Percentiles rank a stretch among this genome's conserved stretches.
Evolutionary conservation across 2,329 filamentous ascomycete species (phyloP).

Genomic region (Fusarium tjaetaba): DNA sequence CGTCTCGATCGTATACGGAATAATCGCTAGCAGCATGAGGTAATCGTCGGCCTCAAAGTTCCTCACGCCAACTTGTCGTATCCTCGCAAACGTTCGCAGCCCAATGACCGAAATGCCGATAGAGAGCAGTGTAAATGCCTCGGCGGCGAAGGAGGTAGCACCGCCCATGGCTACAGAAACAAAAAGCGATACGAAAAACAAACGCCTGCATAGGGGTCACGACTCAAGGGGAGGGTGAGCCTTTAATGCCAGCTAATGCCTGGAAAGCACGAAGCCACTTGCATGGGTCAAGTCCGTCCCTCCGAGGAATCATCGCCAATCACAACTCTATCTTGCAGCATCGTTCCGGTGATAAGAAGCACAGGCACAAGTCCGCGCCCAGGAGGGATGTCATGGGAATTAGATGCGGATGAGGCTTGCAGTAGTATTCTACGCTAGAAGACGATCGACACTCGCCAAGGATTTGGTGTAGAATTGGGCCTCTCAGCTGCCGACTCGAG

Average conservation of each 20-base stretch:
- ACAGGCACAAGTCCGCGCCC: background rate
- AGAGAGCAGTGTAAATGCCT: conserved; percentile 56
- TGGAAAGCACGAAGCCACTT: background rate
- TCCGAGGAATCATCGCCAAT: background rate
- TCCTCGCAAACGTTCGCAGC: conserved; percentile 60
- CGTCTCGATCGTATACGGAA: conserved; percentile 43
- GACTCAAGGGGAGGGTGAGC: background rate
- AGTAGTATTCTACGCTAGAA: background rate
- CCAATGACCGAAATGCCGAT: conserved; percentile 59
- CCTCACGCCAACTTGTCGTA: conserved; percentile 51
- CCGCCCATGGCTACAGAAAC: background rate
- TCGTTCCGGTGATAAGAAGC: background rate
- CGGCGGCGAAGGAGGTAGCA: conserved; percentile 28
- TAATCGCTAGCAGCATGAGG: conserved; percentile 42
- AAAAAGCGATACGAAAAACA: background rate
- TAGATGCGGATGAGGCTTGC: background rate
- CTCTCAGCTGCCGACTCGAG: background rate
- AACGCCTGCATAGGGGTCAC: background rate
- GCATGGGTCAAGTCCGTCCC: background rate
- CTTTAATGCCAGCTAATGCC: background rate
- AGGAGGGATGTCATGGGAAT: background rate
- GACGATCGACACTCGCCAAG: background rate
- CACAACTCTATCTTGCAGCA: background rate
- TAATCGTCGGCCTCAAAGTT: conserved; percentile 61
- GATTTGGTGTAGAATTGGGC: background rate